A percentile compares a stretch with the other conserved stretches of the same genome.
Evolutionary conservation across 169 alveolate genomes (phyloP).

Genomic region (Plasmodium coatneyi): DNA sequence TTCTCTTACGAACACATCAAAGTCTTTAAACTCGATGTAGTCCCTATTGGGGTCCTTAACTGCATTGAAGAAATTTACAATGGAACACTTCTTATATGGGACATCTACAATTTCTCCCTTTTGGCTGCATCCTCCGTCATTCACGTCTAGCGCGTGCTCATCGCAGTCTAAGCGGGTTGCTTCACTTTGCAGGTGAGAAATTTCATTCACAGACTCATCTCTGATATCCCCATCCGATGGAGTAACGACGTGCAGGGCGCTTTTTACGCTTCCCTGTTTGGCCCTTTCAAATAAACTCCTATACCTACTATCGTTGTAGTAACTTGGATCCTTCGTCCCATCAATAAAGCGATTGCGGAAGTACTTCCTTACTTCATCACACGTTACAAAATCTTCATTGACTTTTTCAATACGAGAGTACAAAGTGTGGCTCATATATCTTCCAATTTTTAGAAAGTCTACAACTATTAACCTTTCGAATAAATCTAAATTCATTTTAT

Average conservation of each 20-base stretch:
- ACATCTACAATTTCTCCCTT: slow-evolving; percentile 38
- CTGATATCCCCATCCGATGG: background rate
- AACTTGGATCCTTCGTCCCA: slow-evolving; percentile 74
- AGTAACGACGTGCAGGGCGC: background rate
- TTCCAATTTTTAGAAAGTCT: slow-evolving; percentile 69
- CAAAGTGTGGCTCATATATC: slow-evolving; percentile 73
- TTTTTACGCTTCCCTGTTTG: background rate
- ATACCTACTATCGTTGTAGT: slow-evolving; percentile 43
- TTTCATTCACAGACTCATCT: background rate
- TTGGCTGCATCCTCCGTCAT: background rate
- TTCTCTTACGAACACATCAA: slow-evolving; percentile 62
- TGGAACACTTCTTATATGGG: slow-evolving; percentile 50
- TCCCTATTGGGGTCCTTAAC: slow-evolving; percentile 27
- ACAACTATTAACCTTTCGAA: slow-evolving; percentile 49
- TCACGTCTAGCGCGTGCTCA: background rate
- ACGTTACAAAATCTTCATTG: slow-evolving; percentile 35
- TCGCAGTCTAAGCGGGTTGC: background rate
- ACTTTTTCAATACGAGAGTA: slow-evolving; percentile 23
- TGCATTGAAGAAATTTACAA: slow-evolving; percentile 66
- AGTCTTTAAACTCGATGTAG: slow-evolving; percentile 56
- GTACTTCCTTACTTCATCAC: slow-evolving; percentile 23
- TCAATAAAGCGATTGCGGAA: slow-evolving; percentile 62
- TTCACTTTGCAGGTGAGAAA: background rate
- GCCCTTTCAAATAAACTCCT: background rate
- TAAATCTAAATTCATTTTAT: slow-evolving; percentile 50